These are phyloP conservation scores for Coriaria nepalensis DNA, from an alignment of 306 rosid genomes.

Conservation along the genomic window DNA sequence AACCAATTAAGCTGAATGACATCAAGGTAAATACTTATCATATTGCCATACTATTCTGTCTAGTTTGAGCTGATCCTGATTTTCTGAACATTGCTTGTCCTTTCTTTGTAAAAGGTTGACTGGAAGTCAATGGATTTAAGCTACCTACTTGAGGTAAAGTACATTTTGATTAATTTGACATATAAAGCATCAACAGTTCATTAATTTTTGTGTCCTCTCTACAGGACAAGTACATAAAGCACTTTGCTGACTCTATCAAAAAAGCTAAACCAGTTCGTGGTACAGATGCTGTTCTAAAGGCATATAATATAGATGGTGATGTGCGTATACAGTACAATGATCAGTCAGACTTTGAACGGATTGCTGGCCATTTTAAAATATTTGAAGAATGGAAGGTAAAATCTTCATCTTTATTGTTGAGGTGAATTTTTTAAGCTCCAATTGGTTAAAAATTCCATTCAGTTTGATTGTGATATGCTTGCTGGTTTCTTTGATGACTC, in stretches of 20 bases:
- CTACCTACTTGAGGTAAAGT: constrained; percentile 78
- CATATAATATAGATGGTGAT: constrained; percentile 54
- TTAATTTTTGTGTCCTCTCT: constrained; percentile 17
- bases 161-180: constrained; percentile 7
- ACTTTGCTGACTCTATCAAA: constrained; percentile 45
- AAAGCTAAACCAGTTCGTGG: constrained; percentile 65
- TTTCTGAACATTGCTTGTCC: constrained; percentile 13
- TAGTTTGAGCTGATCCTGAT: constrained; percentile 16
- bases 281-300: constrained; percentile 57
- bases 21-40: constrained; percentile 38
- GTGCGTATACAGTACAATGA: constrained; percentile 51
- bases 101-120: constrained; percentile 44
- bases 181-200: constrained; percentile 5
- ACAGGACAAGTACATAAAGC: constrained; percentile 50
- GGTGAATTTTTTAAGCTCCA: constrained; percentile 5
- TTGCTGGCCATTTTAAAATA: constrained; percentile 73
- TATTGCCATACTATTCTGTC: constrained; percentile 5
- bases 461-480: too few relatives aligned
- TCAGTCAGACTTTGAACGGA: constrained; percentile 55
- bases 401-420: constrained; percentile 1
- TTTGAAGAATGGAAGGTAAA: constrained; percentile 95
- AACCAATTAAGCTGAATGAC: constrained; percentile 83
- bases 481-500: too few relatives aligned
- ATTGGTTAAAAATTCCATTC: constrained; percentile 10
- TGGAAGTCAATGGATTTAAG: constrained; percentile 83